phyloP scores from a whole-genome alignment of 352 stramenopile species.

The Pythium guiyangense region DNA sequence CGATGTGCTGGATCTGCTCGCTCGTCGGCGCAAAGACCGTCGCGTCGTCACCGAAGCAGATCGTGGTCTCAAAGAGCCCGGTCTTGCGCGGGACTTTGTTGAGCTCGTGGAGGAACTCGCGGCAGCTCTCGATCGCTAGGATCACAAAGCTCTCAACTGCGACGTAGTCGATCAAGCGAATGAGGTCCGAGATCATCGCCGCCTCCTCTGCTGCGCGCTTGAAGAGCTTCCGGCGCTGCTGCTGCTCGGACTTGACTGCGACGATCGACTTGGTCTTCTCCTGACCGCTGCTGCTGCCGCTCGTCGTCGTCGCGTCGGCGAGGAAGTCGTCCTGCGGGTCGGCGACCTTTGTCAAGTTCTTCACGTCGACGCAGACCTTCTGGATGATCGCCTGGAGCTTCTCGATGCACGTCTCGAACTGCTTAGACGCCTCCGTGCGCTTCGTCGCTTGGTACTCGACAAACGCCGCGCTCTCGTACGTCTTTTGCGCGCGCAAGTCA shows the following conservation, averaged over 20 bases:
- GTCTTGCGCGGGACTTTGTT: constrained; percentile 85
- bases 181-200: constrained; percentile 90
- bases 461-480: constrained; percentile 85
- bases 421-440: constrained; percentile 81
- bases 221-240: constrained; percentile 76
- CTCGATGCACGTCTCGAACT: constrained; percentile 89
- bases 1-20: constrained; percentile 86
- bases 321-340: constrained; percentile 64
- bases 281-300: constrained; percentile 25
- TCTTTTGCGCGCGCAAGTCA: constrained; percentile 85
- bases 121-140: constrained; percentile 78
- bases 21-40: constrained; percentile 86
- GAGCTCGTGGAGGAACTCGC: constrained; percentile 86
- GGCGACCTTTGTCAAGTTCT: constrained; percentile 72
- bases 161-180: constrained; percentile 92
- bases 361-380: constrained; percentile 88
- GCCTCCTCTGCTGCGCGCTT: constrained; percentile 85
- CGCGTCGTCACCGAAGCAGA: constrained; percentile 80
- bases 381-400: constrained; percentile 89
- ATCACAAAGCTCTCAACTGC: constrained; percentile 88
- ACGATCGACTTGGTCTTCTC: constrained; percentile 93
- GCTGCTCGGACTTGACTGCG: constrained; percentile 88
- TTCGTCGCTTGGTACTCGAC: constrained; percentile 89
- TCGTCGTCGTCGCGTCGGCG: constrained; percentile 28
- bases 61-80: constrained; percentile 92